phyloP scores from a whole-genome alignment of 768 basidiomycete species.

The Mycena galericulata region DNA sequence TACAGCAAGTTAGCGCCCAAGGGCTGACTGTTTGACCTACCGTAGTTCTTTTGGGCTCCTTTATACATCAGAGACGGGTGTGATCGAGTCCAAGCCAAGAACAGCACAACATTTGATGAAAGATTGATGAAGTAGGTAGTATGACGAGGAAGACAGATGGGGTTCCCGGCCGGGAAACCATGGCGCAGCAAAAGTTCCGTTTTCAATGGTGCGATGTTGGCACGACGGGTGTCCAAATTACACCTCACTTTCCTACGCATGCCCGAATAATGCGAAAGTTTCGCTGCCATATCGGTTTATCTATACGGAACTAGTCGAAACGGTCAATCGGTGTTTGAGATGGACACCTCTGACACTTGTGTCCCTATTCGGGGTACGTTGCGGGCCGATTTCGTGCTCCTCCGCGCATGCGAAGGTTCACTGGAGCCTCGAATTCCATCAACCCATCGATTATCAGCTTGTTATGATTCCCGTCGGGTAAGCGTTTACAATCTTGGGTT shows the following conservation, averaged over 20 bases:
- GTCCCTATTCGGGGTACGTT: constrained; percentile 3
- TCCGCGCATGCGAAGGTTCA: too few relatives aligned
- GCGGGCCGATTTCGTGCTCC: neutral
- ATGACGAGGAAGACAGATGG: constrained; percentile 25
- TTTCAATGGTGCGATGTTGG: constrained; percentile 29
- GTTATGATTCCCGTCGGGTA: constrained; percentile 15
- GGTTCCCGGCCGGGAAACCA: constrained; percentile 11
- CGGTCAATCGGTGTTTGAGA: constrained; percentile 24
- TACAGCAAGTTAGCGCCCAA: constrained; percentile 3
- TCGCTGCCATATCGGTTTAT: neutral
- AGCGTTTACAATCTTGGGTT: neutral
- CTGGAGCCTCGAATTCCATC: neutral
- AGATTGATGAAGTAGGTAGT: constrained; percentile 33
- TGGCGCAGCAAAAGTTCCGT: constrained; percentile 12
- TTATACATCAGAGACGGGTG: constrained; percentile 20
- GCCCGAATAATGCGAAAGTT: constrained; percentile 5
- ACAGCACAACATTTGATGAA: constrained; percentile 31
- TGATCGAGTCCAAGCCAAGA: constrained; percentile 20
- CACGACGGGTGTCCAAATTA: constrained; percentile 19
- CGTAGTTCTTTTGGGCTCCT: constrained; percentile 18
- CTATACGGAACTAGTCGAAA: constrained; percentile 23
- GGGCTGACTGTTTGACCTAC: neutral
- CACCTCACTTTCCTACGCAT: constrained; percentile 25
- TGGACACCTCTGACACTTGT: constrained; percentile 18
- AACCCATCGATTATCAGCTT: neutral